Evolutionary conservation across 164 flowering plant species (phyloP).

Genomic region (Stephania yunnanensis): DNA sequence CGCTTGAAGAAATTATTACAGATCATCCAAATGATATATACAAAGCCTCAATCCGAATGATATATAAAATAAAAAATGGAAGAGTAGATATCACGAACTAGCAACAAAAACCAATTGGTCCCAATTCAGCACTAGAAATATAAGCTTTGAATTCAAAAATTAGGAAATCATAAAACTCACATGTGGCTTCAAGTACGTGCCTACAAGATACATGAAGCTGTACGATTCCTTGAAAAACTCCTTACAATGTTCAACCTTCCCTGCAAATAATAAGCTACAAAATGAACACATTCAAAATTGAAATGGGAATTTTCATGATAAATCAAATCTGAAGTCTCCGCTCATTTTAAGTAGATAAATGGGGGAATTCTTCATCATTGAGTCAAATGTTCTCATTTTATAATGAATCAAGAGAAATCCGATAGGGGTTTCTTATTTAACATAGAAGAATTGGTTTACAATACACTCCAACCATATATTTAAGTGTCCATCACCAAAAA

Average conservation of each 20-base stretch:
- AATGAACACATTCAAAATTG: not conserved
- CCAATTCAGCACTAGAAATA: not conserved
- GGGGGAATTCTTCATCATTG: not conserved
- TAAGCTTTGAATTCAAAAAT: not conserved
- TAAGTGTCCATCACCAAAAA: not conserved
- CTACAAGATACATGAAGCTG: slow-evolving; percentile 66
- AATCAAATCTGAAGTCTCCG: not conserved
- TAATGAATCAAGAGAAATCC: not conserved
- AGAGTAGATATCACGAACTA: not conserved
- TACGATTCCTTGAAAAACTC: slow-evolving; percentile 51
- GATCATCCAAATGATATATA: not conserved
- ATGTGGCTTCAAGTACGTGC: slow-evolving; percentile 84
- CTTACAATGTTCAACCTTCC: slow-evolving; percentile 71
- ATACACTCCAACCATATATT: not conserved
- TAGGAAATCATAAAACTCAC: slow-evolving; percentile 39
- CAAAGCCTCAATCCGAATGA: not conserved
- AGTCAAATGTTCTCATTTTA: not conserved
- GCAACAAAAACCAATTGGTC: not conserved
- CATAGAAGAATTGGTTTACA: not conserved
- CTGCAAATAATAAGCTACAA: slow-evolving; percentile 34
- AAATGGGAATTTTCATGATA: not conserved
- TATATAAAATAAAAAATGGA: not conserved
- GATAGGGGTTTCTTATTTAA: not conserved
- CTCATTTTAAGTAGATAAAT: not conserved
- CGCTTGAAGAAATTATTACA: not conserved